phyloP scores from a whole-genome alignment of 2,329 filamentous ascomycete species.

The Botrytis pseudocinerea region DNA sequence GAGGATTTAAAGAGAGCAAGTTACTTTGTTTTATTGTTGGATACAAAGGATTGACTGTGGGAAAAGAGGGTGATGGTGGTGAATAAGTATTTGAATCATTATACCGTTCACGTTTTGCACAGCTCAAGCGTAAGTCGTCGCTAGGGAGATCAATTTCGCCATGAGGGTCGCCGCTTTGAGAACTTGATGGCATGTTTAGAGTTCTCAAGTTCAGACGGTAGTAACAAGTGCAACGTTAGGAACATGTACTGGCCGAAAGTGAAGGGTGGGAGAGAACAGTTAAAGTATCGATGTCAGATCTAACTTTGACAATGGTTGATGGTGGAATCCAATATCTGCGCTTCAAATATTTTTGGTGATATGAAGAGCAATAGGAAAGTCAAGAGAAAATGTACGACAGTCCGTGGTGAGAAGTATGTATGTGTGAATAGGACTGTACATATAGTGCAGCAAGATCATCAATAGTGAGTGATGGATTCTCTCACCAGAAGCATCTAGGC shows the following conservation, averaged over 20 bases:
- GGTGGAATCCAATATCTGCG: neutral
- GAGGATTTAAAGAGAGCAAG: neutral
- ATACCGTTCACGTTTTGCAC: neutral
- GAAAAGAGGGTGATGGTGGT: neutral
- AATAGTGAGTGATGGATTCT: neutral
- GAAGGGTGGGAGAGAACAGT: neutral
- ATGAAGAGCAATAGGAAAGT: neutral
- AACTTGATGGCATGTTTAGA: neutral
- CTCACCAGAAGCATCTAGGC: too few relatives aligned
- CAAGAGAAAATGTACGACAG: neutral
- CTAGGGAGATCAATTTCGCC: conserved; percentile 10
- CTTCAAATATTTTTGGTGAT: neutral
- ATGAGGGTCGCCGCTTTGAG: neutral
- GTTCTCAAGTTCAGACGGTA: neutral
- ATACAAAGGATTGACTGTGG: too few relatives aligned
- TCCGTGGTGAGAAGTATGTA: neutral
- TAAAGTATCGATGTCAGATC: neutral
- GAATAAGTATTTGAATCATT: neutral
- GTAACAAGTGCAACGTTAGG: neutral
- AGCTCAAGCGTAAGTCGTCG: neutral
- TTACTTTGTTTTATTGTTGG: neutral
- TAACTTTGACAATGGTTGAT: neutral
- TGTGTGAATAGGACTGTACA: neutral
- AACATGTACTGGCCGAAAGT: neutral
- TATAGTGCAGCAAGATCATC: neutral